phyloP scores from a whole-genome alignment of 2,329 filamentous ascomycete species.

The Fonsecaea erecta region DNA sequence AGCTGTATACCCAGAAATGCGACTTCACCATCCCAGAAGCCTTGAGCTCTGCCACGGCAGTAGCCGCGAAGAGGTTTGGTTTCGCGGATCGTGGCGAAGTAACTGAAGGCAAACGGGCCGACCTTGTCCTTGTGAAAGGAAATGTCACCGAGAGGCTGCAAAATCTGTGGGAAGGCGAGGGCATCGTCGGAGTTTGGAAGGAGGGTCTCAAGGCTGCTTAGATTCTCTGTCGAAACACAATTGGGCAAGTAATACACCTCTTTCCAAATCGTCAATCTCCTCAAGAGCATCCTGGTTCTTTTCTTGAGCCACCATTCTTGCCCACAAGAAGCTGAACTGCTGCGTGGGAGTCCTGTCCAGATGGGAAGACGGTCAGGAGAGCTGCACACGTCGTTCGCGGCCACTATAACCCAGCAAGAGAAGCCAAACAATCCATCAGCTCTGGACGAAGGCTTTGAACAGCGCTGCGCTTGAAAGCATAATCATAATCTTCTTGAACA shows the following conservation, averaged over 20 bases:
- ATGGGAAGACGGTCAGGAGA: not conserved
- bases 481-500: not conserved
- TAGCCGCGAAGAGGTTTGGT: constrained; percentile 38
- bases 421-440: not conserved
- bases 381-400: not conserved
- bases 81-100: constrained; percentile 41
- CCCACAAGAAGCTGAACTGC: not conserved
- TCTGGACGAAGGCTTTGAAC: not conserved
- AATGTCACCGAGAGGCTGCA: constrained; percentile 33
- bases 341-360: not conserved
- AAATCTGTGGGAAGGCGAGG: constrained; percentile 33
- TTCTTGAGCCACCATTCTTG: not conserved
- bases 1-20: constrained; percentile 39
- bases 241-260: not conserved
- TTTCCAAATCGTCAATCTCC: not conserved
- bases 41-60: constrained; percentile 38
- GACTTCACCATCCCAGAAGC: constrained; percentile 40
- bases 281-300: not conserved
- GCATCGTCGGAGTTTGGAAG: constrained; percentile 36
- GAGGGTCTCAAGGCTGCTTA: constrained; percentile 32
- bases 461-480: not conserved
- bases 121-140: constrained; percentile 38
- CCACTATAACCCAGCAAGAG: not conserved
- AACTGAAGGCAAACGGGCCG: constrained; percentile 35
- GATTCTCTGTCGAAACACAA: not conserved